phyloP scores from a whole-genome alignment of 169 alveolate species.

The Plasmodium vinckei region DNA sequence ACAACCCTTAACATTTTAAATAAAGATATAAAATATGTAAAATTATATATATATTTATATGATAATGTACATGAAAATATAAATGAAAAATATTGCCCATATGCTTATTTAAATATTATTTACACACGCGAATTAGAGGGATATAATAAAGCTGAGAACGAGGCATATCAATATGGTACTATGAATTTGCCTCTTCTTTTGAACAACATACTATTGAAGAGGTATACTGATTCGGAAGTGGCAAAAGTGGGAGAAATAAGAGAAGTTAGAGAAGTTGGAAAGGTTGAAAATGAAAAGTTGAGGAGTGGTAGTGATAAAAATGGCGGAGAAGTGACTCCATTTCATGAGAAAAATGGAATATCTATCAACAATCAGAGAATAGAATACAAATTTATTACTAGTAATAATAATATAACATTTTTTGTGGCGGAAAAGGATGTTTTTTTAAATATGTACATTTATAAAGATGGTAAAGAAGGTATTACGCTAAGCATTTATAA shows the following conservation, averaged over 20 bases:
- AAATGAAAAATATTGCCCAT: constrained; percentile 24
- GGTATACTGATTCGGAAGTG: neutral
- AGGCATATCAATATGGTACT: neutral
- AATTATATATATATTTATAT: constrained; percentile 28
- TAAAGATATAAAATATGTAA: constrained; percentile 1
- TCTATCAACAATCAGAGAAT: constrained; percentile 2
- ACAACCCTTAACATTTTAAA: constrained; percentile 16
- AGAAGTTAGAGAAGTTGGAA: neutral
- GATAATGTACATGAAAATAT: constrained; percentile 33
- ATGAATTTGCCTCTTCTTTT: constrained; percentile 24
- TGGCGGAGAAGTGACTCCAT: too few relatives aligned
- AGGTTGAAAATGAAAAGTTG: neutral
- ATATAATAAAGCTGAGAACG: neutral
- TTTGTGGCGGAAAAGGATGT: constrained; percentile 2
- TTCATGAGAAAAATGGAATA: too few relatives aligned
- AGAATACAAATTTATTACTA: neutral
- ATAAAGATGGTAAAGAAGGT: neutral
- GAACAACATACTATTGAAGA: constrained; percentile 19
- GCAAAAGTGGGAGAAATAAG: neutral
- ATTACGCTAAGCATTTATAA: constrained; percentile 20
- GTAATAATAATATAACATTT: constrained; percentile 15
- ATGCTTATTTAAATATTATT: constrained; percentile 32
- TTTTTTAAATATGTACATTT: constrained; percentile 33
- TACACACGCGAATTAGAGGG: constrained; percentile 18
- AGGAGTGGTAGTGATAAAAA: neutral